Evolutionary conservation across 768 basidiomycete genomes (phyloP), one percentile per base, ranked within the genome.

Genomic region (Leucocoprinus leucothites): DNA sequence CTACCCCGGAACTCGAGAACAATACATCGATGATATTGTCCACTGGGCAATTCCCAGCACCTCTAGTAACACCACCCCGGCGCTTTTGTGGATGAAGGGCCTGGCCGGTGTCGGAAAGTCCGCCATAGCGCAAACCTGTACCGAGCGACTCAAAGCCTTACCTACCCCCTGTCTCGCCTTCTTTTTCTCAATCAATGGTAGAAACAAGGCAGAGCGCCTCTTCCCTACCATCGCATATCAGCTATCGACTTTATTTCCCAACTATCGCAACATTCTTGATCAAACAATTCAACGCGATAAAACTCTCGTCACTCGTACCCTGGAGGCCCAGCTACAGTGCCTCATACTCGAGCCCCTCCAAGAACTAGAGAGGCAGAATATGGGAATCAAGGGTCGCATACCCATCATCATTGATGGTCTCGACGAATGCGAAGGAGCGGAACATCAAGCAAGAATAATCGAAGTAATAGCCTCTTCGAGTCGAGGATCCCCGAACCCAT

Each of bases 191-290:
- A 14, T 52, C 3, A 31, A 52, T 7, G 3, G n/a, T 1, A n/a
- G 51, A 21, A 18, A 24, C 16, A 1, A 44, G 3, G 41, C 19
- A 7, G 24, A 31, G 8, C n/a, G 3, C 2, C 31, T 44, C 26
- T 52, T 52, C 42, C n/a, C 42, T 9, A 31, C 51, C 19, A 52
- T 52, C 25, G 28, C 42, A 43, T 52, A 52, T n/a, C 42, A 43
- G 28, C 51, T 52, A 1, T 31, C 26, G 13, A 31, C 28, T 11
- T 14, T 9, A 1, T 31, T 44, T 9, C 11, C 41, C 9, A 26
- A 22, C 5, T 52, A 31, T 21, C 28, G 51, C 16, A n/a, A 52
- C 11, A 13, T 19, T 3, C 18, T 52, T 3, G 42, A 52, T 21
- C 8, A 8, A 4, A 44, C 9, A 19, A 13, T 52, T 18, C n/a